Conservation (phyloP, 2,329 filamentous ascomycete species). For the Talaromyces sp. region DNA sequence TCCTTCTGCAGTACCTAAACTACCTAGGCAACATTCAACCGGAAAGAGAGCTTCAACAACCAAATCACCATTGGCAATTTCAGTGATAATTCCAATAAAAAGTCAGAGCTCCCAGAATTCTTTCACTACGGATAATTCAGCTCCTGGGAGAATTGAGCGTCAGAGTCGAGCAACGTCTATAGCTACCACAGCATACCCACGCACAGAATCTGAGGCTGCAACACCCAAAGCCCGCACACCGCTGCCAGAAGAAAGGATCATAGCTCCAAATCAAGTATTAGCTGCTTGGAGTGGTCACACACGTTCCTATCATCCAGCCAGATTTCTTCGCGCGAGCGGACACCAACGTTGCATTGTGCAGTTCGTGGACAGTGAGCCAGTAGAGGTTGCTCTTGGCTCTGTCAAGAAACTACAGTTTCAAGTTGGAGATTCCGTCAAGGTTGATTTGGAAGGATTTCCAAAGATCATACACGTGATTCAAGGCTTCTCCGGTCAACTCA, state of each 20-base stretch:
- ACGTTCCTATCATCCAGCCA: conserved; percentile 55
- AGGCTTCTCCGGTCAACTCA: conserved; percentile 34
- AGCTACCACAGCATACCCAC: not conserved
- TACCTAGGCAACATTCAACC: not conserved
- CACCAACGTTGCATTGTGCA: conserved; percentile 41
- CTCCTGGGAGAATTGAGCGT: conserved; percentile 8
- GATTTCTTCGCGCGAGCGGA: conserved; percentile 40
- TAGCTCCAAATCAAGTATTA: conserved; percentile 51
- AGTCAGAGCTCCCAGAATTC: conserved; percentile 13
- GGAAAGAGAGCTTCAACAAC: not conserved
- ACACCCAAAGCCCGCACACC: conserved; percentile 6
- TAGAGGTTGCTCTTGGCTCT: conserved; percentile 33
- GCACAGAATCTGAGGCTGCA: not conserved
- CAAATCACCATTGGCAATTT: not conserved
- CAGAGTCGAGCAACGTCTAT: not conserved
- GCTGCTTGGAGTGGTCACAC: conserved; percentile 54
- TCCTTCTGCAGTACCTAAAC: conserved; percentile 6
- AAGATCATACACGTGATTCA: conserved; percentile 40
- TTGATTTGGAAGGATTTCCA: conserved; percentile 37
- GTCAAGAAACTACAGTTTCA: conserved; percentile 42
- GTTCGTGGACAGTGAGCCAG: conserved; percentile 39
- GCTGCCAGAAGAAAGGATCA: conserved; percentile 17
- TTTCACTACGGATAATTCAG: not conserved
- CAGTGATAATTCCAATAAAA: not conserved
- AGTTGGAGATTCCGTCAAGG: conserved; percentile 42